phyloP scores from a whole-genome alignment of 345 rosid genomes.

The Iberis pinnata region DNA sequence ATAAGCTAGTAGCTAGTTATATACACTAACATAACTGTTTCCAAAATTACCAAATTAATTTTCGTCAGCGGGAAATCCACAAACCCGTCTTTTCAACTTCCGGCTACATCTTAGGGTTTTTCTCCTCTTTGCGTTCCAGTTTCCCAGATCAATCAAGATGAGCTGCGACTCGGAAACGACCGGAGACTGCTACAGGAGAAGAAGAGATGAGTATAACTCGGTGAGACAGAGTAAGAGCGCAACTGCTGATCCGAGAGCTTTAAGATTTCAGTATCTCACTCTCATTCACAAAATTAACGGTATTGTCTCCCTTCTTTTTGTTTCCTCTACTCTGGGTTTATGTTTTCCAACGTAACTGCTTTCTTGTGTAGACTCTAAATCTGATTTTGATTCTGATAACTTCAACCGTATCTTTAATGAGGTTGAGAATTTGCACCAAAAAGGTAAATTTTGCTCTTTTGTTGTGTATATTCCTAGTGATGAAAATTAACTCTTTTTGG shows the following conservation, averaged over 20 bases:
- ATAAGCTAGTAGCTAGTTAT: too few relatives aligned
- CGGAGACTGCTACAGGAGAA: too few relatives aligned
- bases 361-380: constrained; percentile 44
- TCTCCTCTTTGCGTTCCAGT: too few relatives aligned
- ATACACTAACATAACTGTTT: too few relatives aligned
- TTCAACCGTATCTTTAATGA: constrained; percentile 46
- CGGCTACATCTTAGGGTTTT: too few relatives aligned
- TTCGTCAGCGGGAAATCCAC: too few relatives aligned
- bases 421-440: constrained; percentile 62
- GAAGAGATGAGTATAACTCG: too few relatives aligned
- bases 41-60: too few relatives aligned
- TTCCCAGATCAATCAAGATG: too few relatives aligned
- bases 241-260: constrained; percentile 36
- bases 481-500: too few relatives aligned
- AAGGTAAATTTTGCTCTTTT: constrained; percentile 31
- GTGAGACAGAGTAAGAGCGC: constrained; percentile 14
- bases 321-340: background rate
- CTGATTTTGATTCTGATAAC: constrained; percentile 50
- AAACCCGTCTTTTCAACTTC: too few relatives aligned
- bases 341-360: background rate
- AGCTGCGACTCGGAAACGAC: too few relatives aligned
- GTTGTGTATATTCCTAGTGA: background rate
- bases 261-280: constrained; percentile 53
- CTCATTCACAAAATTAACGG: constrained; percentile 49
- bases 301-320: background rate